phyloP scores from a whole-genome alignment of 2,329 filamentous ascomycete species.

The Berkeleyomyces rouxiae region DNA sequence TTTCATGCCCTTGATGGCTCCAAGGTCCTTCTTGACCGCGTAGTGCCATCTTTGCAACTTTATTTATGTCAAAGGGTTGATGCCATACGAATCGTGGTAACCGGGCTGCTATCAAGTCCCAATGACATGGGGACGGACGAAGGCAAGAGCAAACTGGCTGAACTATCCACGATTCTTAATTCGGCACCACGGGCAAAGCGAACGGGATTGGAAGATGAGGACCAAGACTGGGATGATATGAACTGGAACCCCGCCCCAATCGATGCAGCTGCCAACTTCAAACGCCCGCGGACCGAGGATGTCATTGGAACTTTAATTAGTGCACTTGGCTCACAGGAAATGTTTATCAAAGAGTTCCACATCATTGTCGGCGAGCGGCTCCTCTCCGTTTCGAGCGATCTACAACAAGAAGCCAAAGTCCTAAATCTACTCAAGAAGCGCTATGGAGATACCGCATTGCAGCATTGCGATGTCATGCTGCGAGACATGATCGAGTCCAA shows the following conservation, averaged over 20 bases:
- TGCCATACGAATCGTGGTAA: constrained; percentile 61
- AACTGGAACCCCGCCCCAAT: constrained; percentile 84
- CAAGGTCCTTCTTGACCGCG: constrained; percentile 58
- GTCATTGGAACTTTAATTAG: constrained; percentile 81
- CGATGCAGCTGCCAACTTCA: constrained; percentile 85
- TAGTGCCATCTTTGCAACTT: constrained; percentile 55
- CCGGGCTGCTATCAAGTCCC: constrained; percentile 49
- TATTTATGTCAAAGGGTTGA: constrained; percentile 65
- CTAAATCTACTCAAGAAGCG: constrained; percentile 75
- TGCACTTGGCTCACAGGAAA: constrained; percentile 74
- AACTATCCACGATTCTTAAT: constrained; percentile 50
- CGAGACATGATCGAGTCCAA: constrained; percentile 77
- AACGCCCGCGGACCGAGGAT: constrained; percentile 73
- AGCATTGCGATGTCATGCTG: constrained; percentile 95
- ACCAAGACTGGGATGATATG: constrained; percentile 83
- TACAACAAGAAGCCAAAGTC: constrained; percentile 66
- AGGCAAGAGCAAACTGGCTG: constrained; percentile 37
- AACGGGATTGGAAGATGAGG: constrained; percentile 42
- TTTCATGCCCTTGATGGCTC: constrained; percentile 63
- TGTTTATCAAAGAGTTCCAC: constrained; percentile 90
- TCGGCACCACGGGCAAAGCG: constrained; percentile 39
- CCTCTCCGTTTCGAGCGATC: constrained; percentile 46
- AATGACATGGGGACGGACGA: constrained; percentile 30
- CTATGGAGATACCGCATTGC: constrained; percentile 70
- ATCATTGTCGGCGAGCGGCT: constrained; percentile 74